Base-by-base conservation (phyloP, 306 rosid genomes). In the Macrotyloma uniflorum region DNA sequence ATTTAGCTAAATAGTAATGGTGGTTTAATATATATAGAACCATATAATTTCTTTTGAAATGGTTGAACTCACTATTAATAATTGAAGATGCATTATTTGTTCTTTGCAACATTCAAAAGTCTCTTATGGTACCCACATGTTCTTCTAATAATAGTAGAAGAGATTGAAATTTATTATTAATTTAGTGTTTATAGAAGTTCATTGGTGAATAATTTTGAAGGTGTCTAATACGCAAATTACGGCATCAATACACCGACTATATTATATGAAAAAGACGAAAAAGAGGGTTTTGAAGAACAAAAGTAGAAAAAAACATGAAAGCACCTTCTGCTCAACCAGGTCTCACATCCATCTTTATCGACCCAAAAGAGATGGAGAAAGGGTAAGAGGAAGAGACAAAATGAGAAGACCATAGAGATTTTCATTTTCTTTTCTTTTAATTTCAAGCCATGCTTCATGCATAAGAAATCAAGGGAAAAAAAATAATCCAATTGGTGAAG, bases 201-300 rank as follows among this genome's bases (percentile, higher is more conserved):
- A 61, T 62, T 35, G 38, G 69, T 68, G 70, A 55, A 67, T 30
- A 68, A 16, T 70, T 57, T 59, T 79, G 11, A 1, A 20, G 62
- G 38, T 19, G 40, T 68, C 36, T 67, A 46, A 49, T 63, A 19
- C 80, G 74, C 70, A 73, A 66, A 80, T 80, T 66, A 66, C 80
- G 75, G 63, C 75, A 54, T 72, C 36, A 24, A 20, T 74, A 42
- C 18, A 14, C 18, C 8, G 0, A 67, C 1, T 18, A 28, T 11
- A 24, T 5, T 23, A 12, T 5, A 28, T 36, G 67, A 49, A n/a
- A 70, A 79, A 61, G 20, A 70, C 15, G 63, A 49, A 22, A 50
- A 54, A 59, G 22, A 59, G 20, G 5, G 0, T 5, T 5, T 26
- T 28, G 12, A 59, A 3, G 19, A 15, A 0, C 13, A 61, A 61